These are phyloP conservation scores for Marasmius fiardii DNA, from an alignment of 1,284 basidiomycete species.

Conservation along the genomic window DNA sequence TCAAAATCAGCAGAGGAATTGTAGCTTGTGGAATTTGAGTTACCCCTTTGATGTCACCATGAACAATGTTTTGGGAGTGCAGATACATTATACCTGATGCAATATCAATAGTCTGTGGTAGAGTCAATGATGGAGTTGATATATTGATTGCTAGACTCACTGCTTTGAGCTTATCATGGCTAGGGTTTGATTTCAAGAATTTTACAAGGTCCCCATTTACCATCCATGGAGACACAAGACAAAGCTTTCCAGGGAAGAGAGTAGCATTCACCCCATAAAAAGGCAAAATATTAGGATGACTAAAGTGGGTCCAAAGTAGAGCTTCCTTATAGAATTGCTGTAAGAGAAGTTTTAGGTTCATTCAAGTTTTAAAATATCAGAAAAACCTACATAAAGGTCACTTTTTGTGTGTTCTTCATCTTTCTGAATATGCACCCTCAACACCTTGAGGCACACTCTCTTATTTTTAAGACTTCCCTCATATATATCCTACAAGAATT, in stretches of 20 bases:
- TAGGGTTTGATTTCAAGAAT: conserved; percentile 9
- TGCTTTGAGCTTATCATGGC: conserved; percentile 2
- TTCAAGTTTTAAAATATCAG: no score
- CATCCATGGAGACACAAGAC: conserved; percentile 16
- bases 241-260: conserved; percentile 6
- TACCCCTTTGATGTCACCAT: neutral
- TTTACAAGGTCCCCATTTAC: conserved; percentile 9
- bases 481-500: conserved; percentile 8
- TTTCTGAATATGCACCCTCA: conserved; percentile 8
- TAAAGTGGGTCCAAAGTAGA: conserved; percentile 12
- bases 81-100: neutral
- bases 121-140: no score
- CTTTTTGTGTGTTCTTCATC: no score
- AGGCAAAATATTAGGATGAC: conserved; percentile 14
- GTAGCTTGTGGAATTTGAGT: neutral
- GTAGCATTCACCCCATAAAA: conserved; percentile 11
- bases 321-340: conserved; percentile 14
- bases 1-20: no score
- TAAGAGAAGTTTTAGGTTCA: no score
- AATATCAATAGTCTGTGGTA: neutral
- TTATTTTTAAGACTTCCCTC: neutral
- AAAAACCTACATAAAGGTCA: no score
- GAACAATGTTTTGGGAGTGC: neutral
- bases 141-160: neutral
- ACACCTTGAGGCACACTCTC: conserved; percentile 12